Base-by-base conservation (phyloP, 2,329 filamentous ascomycete species). In the Apiospora hydei region DNA sequence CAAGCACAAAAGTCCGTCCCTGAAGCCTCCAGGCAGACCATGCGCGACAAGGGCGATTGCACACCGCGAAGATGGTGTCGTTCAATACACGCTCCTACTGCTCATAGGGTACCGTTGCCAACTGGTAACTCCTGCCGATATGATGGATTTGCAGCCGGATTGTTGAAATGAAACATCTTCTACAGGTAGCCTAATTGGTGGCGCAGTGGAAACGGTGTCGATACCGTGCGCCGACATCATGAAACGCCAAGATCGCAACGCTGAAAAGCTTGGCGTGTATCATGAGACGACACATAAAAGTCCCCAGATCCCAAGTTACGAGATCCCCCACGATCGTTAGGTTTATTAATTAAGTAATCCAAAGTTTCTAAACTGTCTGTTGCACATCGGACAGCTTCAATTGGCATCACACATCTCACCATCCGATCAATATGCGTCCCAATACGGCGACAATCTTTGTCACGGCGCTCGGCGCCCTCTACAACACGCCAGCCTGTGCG, bases 161-260 rank as follows among this genome's bases (percentile, higher is more conserved):
- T 10, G 10, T 64, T n/a, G 57, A n/a, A 38, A 41, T n/a, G 57
- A 64, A 64, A 64, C 57, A 41, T 14, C 21, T n/a, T 41, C 14
- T 34, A 34, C 16, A 7, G 14, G 10, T 26, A 41, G 57, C 30
- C 34, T 64, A 13, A 24, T 64, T 64, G 34, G 57, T 10, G 11
- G 30, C 30, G 57, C 34, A 41, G 30, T 64, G 34, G 57, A 64
- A 64, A 38, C 57, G 41, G 13, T 41, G 57, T 64, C 30, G 34
- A 64, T 64, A 64, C 57, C 57, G 57, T 64, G 34, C 57, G 57
- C 21, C 18, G 34, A 0, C 30, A 69, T 30, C 71, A 69, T 78
- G 77, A 79, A 78, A 79, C 77, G 76, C 77, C 77, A 77, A 78
- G 77, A 71, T 68, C 44, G n/a, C 53, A 61, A 71, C 49, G 26